Conservation (phyloP, 306 rosid genomes). For the Hylodesmum podocarpum region DNA sequence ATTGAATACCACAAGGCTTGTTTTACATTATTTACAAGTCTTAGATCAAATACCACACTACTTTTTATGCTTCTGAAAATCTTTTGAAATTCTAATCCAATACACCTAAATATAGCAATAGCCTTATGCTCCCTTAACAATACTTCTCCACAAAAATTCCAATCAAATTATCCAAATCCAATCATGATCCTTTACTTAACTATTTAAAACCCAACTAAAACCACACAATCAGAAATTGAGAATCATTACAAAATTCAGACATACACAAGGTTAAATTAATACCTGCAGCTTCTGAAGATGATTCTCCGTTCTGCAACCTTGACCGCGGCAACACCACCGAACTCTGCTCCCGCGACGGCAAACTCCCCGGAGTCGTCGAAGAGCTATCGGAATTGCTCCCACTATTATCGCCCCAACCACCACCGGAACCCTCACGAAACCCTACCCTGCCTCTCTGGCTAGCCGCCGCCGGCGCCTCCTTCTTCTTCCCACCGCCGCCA, state of each 20-base stretch:
- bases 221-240: background rate
- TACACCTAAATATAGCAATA: background rate
- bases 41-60: no score
- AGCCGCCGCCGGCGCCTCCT: constrained; percentile 45
- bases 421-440: constrained; percentile 45
- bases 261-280: background rate
- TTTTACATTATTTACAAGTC: no score
- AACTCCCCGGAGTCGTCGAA: constrained; percentile 48
- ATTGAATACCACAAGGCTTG: no score
- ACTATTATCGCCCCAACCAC: constrained; percentile 52
- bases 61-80: no score
- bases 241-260: background rate
- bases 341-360: constrained; percentile 62
- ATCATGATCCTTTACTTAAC: background rate
- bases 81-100: no score
- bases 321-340: constrained; percentile 59
- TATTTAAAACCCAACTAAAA: background rate
- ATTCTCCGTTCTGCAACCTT: constrained; percentile 66
- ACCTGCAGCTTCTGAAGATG: constrained; percentile 69
- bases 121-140: background rate
- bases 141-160: background rate
- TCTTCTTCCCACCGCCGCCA: constrained; percentile 48
- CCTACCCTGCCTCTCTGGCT: constrained; percentile 47
- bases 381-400: constrained; percentile 56
- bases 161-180: background rate